Evolutionary conservation across 208 protist species (phyloP).

Genomic region (Crithidia mellificae): DNA sequence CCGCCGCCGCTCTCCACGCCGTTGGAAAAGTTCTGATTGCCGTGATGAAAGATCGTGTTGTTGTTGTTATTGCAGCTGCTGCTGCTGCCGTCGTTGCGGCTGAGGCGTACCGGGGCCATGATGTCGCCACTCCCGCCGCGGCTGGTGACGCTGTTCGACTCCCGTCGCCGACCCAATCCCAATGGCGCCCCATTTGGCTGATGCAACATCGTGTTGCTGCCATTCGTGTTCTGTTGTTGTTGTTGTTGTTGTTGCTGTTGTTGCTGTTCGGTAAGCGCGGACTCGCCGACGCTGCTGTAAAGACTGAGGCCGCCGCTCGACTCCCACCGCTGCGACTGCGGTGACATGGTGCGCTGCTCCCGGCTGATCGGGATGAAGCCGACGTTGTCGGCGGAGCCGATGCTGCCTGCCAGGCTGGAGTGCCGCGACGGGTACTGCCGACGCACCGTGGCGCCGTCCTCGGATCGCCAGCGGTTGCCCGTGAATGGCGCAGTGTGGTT

Average conservation of each 20-base stretch:
- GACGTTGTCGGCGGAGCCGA: slow-evolving; percentile 10
- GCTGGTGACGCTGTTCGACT: not conserved
- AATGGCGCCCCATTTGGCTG: not conserved
- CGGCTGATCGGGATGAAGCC: slow-evolving; percentile 23
- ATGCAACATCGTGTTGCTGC: not conserved
- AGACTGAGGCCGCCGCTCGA: slow-evolving; percentile 17
- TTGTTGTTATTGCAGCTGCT: no score
- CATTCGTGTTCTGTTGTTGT: not conserved
- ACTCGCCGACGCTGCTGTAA: slow-evolving; percentile 12
- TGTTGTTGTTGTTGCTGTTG: not conserved
- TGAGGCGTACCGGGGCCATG: slow-evolving; percentile 24
- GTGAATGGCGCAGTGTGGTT: slow-evolving; percentile 13
- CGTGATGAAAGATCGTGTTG: no score
- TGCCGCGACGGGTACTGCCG: slow-evolving; percentile 7
- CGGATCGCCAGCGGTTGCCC: not conserved
- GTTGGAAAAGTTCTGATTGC: no score
- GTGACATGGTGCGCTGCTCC: slow-evolving; percentile 19
- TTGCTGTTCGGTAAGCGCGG: not conserved
- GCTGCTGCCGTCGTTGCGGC: not conserved
- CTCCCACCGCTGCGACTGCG: slow-evolving; percentile 28
- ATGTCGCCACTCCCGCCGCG: slow-evolving; percentile 6
- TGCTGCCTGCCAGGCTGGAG: slow-evolving; percentile 15
- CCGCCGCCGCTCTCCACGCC: no score
- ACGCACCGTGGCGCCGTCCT: slow-evolving; percentile 2
- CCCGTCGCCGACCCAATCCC: not conserved